phyloP scores from a whole-genome alignment of 495 filamentous ascomycete genomes.

The Penicillium goetzii region DNA sequence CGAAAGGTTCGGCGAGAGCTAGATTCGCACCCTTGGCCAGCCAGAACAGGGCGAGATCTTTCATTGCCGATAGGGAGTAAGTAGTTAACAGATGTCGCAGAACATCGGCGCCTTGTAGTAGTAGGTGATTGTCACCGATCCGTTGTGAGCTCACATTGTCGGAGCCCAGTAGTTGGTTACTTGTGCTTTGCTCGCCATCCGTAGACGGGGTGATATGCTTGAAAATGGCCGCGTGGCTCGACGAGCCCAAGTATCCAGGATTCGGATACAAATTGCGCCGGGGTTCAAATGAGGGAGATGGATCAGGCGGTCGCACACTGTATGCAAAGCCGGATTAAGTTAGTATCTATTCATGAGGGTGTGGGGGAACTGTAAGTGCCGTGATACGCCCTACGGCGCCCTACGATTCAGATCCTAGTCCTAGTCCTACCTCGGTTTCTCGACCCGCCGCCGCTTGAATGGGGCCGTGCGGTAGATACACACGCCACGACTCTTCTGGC shows the following conservation, averaged over 20 bases:
- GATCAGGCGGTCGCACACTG: conserved; percentile 27
- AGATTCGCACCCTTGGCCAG: conserved; percentile 41
- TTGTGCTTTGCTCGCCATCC: conserved; percentile 23
- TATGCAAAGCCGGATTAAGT: background rate
- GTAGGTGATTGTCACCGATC: conserved; percentile 30
- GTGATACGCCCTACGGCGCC: conserved; percentile 13
- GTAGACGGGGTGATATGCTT: conserved; percentile 38
- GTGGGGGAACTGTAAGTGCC: background rate
- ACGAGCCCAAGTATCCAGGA: conserved; percentile 48
- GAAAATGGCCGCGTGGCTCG: conserved; percentile 48
- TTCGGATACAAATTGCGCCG: conserved; percentile 45
- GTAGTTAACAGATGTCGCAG: conserved; percentile 30
- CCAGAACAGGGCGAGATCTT: conserved; percentile 39
- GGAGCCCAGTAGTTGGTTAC: conserved; percentile 12
- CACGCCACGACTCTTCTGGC: conserved; percentile 29
- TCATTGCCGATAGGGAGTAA: conserved; percentile 34
- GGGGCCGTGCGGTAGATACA: conserved; percentile 48
- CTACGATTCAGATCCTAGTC: conserved; percentile 8
- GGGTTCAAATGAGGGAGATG: conserved; percentile 31
- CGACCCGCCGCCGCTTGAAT: conserved; percentile 38
- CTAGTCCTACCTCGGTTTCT: conserved; percentile 26
- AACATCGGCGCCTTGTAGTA: conserved; percentile 35
- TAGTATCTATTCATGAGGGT: background rate
- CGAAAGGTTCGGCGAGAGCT: conserved; percentile 39
- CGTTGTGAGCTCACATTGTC: conserved; percentile 18